Conservation (phyloP, 2,329 filamentous ascomycete genomes). For the Fusarium acutatum region DNA sequence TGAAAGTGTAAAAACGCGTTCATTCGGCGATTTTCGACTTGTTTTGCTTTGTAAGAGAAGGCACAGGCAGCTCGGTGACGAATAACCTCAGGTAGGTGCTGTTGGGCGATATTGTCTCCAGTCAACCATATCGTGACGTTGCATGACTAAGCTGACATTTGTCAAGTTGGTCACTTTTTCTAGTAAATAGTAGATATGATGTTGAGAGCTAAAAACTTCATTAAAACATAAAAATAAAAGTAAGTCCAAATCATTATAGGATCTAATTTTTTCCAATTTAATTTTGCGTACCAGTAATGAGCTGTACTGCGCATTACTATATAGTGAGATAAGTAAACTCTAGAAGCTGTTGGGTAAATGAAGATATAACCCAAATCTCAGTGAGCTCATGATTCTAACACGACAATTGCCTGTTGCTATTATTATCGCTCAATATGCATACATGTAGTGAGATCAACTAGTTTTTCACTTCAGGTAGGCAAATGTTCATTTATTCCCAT, state of each 20-base stretch:
- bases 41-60: not conserved
- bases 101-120: conserved; percentile 16
- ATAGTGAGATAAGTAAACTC: no score
- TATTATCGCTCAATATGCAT: not conserved
- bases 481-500: not conserved
- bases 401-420: no score
- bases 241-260: rapidly evolving
- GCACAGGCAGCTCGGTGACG: conserved; percentile 40
- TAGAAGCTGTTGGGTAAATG: not conserved
- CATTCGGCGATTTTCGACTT: not conserved
- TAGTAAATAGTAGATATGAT: not conserved
- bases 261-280: no score
- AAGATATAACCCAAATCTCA: no score
- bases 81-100: conserved; percentile 11
- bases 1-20: not conserved
- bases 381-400: not conserved
- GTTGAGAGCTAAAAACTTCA: not conserved
- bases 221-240: not conserved
- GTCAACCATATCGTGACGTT: conserved; percentile 36
- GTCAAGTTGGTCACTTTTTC: not conserved
- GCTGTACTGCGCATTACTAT: not conserved
- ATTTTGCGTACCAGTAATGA: no score
- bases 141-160: conserved; percentile 37
- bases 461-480: rapidly evolving
- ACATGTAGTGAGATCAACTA: rapidly evolving